These are phyloP conservation scores for Peribolospora kevripleyi DNA, from an alignment of 768 basidiomycete species.

Conservation along the genomic window DNA sequence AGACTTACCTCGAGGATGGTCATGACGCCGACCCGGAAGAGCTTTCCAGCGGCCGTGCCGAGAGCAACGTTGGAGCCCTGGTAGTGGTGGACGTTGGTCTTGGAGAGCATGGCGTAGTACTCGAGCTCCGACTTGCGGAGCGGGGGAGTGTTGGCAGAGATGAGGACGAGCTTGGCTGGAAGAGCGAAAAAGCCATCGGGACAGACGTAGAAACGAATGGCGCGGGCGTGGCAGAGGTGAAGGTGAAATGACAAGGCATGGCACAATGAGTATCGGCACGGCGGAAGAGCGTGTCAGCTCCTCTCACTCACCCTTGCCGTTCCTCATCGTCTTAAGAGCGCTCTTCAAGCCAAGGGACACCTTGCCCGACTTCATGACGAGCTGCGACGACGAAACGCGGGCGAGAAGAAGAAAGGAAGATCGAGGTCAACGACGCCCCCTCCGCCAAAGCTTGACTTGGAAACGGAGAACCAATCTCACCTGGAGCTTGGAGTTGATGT, in stretches of 20 bases:
- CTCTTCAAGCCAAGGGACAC: constrained; percentile 95
- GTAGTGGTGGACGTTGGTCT: constrained; percentile 97
- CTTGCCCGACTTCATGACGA: constrained; percentile 98
- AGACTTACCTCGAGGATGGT: constrained; percentile 43
- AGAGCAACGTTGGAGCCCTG: constrained; percentile 91
- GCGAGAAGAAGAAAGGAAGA: too few relatives aligned
- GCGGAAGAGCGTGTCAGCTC: background rate
- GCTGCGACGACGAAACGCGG: constrained; percentile 17
- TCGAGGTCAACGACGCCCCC: too few relatives aligned
- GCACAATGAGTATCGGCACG: background rate
- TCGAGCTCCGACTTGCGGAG: constrained; percentile 97
- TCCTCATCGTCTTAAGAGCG: constrained; percentile 93
- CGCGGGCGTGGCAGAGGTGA: background rate
- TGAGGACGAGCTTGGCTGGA: constrained; percentile 88
- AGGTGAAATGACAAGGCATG: background rate
- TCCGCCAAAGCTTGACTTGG: too few relatives aligned
- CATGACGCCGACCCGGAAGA: constrained; percentile 99
- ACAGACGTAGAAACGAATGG: background rate
- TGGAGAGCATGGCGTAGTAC: constrained; percentile 99
- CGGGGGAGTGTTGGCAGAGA: constrained; percentile 96
- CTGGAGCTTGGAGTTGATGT: constrained; percentile 13
- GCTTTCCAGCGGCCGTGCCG: constrained; percentile 94
- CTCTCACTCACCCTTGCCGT: constrained; percentile 62
- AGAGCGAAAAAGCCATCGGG: background rate
- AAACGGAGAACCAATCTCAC: too few relatives aligned